A percentile compares a stretch with the other conserved stretches of the same genome.
These are phyloP conservation scores for Apiosordaria backusii DNA, from an alignment of 495 filamentous ascomycete genomes.

Conservation along the genomic window DNA sequence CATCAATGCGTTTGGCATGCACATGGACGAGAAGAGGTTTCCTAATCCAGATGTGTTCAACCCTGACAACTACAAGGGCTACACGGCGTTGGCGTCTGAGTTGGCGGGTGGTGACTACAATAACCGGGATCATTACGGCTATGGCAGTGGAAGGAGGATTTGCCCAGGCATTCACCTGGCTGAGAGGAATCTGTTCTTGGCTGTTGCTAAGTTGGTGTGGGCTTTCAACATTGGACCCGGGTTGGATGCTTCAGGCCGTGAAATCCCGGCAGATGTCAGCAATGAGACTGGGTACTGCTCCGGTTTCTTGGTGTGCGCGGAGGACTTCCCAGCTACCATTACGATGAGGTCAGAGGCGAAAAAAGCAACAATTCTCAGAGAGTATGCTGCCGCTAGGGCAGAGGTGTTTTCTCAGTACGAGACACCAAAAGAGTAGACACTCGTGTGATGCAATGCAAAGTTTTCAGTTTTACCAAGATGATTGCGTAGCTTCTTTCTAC, in stretches of 20 bases:
- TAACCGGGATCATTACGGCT: conserved; percentile 49
- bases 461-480: neutral
- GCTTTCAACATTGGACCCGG: conserved; percentile 44
- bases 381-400: conserved; percentile 28
- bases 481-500: too few relatives aligned
- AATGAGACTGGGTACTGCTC: conserved; percentile 33
- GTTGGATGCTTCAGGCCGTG: conserved; percentile 26
- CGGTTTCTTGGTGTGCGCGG: conserved; percentile 40
- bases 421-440: conserved; percentile 13
- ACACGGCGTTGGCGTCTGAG: conserved; percentile 35
- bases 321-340: conserved; percentile 28
- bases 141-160: conserved; percentile 52
- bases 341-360: conserved; percentile 25
- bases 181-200: conserved; percentile 49
- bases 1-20: conserved; percentile 42
- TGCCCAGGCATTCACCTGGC: conserved; percentile 58
- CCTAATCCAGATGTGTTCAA: conserved; percentile 46
- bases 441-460: neutral
- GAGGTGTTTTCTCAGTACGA: conserved; percentile 24
- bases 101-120: conserved; percentile 26
- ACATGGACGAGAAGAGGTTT: conserved; percentile 33
- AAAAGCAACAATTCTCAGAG: conserved; percentile 23
- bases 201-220: conserved; percentile 48
- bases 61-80: conserved; percentile 39
- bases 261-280: conserved; percentile 28